Evolutionary conservation across 2,329 filamentous ascomycete species (phyloP).

Genomic region (Aspergillus versicolor): DNA sequence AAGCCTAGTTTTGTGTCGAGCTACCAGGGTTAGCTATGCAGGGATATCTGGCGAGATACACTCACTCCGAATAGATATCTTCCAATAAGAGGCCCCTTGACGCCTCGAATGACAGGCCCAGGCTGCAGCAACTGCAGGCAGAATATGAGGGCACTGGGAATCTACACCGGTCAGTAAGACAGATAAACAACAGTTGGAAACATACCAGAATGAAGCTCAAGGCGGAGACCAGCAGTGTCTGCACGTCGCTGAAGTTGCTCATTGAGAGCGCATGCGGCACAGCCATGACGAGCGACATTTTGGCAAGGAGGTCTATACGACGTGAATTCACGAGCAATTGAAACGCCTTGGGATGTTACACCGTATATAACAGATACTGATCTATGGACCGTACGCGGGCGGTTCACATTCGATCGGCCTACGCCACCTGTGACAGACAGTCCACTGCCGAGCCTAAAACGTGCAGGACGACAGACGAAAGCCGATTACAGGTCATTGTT

Average conservation of each 20-base stretch:
- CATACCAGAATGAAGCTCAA: constrained; percentile 15
- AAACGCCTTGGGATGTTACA: not conserved
- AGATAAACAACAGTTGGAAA: not conserved
- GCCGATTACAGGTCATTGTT: not conserved
- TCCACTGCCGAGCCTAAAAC: no score
- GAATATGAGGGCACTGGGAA: constrained; percentile 14
- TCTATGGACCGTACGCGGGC: no score
- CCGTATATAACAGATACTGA: not conserved
- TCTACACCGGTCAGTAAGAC: not conserved
- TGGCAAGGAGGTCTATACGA: not conserved
- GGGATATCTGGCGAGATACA: not conserved
- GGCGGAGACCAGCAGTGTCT: constrained; percentile 7
- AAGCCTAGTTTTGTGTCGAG: constrained; percentile 22
- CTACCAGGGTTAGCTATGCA: constrained; percentile 7
- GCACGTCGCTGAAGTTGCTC: constrained; percentile 1
- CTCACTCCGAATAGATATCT: constrained; percentile 21
- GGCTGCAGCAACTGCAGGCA: constrained; percentile 16
- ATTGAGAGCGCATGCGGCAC: constrained; percentile 11
- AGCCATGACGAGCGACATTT: constrained; percentile 11
- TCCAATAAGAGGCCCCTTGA: constrained; percentile 17
- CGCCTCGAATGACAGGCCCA: constrained; percentile 18
- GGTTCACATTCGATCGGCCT: no score
- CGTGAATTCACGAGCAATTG: not conserved
- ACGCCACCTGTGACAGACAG: no score
- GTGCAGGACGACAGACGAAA: no score